A percentile compares a stretch with the other conserved stretches of the same genome.
phyloP scores from a whole-genome alignment of 345 rosid genomes.

The Gossypium ekmanianum region DNA sequence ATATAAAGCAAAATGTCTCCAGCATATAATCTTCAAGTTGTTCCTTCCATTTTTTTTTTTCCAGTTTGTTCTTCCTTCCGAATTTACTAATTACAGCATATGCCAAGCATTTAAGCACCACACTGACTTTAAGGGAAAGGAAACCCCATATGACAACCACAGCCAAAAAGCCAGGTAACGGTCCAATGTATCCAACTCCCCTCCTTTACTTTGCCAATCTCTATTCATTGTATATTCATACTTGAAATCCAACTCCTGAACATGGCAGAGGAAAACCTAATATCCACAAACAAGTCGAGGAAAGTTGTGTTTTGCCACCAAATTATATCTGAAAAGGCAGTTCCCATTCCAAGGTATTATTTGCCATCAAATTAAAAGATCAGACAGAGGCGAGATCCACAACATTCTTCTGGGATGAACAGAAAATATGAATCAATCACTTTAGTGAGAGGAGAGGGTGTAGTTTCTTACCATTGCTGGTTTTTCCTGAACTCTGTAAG shows the following conservation, averaged over 20 bases:
- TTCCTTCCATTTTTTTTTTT: background rate
- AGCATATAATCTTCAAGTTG: background rate
- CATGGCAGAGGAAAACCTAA: background rate
- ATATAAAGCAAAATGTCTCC: background rate
- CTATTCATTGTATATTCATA: background rate
- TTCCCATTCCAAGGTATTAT: background rate
- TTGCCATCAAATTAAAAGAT: background rate
- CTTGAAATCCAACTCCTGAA: background rate
- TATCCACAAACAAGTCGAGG: background rate
- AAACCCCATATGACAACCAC: background rate
- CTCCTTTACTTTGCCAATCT: background rate
- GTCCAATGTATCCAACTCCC: background rate
- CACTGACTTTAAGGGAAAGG: background rate
- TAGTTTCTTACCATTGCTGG: slow-evolving; percentile 65
- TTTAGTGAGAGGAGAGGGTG: background rate
- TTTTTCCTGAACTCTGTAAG: slow-evolving; percentile 86
- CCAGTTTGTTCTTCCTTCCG: background rate
- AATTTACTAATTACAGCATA: background rate
- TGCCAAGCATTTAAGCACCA: background rate
- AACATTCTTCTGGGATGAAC: background rate
- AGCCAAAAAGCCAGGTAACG: background rate
- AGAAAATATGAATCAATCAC: background rate
- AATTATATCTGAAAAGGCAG: background rate
- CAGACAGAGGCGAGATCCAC: background rate
- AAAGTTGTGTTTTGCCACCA: background rate